Percentiles rank a stretch among this genome's conserved stretches.
Conservation (phyloP, 768 basidiomycete species). For the Mycena chlorophos region DNA sequence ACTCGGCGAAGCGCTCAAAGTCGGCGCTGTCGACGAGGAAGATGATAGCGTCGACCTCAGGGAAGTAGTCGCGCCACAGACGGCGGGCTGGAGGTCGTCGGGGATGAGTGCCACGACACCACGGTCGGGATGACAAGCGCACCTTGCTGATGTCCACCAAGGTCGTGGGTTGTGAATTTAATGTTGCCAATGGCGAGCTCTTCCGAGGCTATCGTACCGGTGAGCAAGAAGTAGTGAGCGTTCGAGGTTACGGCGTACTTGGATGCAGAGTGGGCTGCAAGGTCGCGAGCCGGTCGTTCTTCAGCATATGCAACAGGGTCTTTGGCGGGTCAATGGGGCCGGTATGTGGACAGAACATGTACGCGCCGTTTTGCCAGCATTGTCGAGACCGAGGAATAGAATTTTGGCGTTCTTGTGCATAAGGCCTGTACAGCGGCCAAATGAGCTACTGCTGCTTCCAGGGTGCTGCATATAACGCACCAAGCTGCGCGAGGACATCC, state of each 20-base stretch:
- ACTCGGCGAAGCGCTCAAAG: slow-evolving; percentile 93
- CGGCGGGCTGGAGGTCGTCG: slow-evolving; percentile 71
- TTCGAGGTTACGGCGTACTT: slow-evolving; percentile 57
- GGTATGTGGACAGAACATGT: not conserved
- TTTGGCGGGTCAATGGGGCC: not conserved
- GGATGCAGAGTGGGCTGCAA: slow-evolving; percentile 98
- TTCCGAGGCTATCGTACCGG: slow-evolving; percentile 79
- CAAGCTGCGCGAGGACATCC: slow-evolving; percentile 92
- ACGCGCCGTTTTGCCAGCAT: slow-evolving; percentile 96
- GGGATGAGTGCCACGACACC: not conserved
- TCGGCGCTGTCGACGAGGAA: slow-evolving; percentile 98
- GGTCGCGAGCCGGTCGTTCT: slow-evolving; percentile 97
- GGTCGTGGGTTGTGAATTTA: slow-evolving; percentile 98
- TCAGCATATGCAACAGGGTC: slow-evolving; percentile 84
- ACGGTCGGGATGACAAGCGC: slow-evolving; percentile 16
- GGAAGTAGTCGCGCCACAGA: slow-evolving; percentile 99
- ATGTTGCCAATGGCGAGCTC: slow-evolving; percentile 98
- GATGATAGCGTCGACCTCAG: slow-evolving; percentile 97
- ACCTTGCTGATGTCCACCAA: slow-evolving; percentile 98
- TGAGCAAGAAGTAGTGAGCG: slow-evolving; percentile 1
- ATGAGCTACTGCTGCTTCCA: not conserved
- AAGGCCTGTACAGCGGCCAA: slow-evolving; percentile 54
- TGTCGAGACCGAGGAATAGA: slow-evolving; percentile 97
- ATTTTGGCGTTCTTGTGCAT: slow-evolving; percentile 99
- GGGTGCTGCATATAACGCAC: slow-evolving; percentile 55